These are phyloP conservation scores for Hibiscus tridactylites DNA, from an alignment of 345 rosid species.

Conservation along the genomic window DNA sequence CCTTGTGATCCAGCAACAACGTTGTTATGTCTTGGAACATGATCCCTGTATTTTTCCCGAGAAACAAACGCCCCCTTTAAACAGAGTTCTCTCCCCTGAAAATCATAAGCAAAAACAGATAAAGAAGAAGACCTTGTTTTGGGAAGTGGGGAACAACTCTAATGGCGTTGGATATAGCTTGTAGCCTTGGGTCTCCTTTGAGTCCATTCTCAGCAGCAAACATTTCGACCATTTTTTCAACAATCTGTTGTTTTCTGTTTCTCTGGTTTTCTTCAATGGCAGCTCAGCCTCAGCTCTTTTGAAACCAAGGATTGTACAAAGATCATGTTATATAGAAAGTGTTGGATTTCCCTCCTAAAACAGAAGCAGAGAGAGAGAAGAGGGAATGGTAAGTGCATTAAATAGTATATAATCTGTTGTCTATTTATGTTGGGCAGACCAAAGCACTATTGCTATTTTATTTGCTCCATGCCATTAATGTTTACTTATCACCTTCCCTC, in stretches of 20 bases:
- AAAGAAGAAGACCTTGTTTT: conserved; percentile 38
- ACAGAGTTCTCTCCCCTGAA: neutral
- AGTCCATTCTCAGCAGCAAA: conserved; percentile 76
- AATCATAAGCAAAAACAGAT: neutral
- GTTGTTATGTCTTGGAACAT: conserved; percentile 98
- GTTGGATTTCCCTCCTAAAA: conserved; percentile 15
- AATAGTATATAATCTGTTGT: conserved; percentile 30
- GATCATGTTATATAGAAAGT: neutral
- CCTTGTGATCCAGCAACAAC: conserved; percentile 74
- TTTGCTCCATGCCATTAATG: neutral
- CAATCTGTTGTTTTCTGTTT: neutral
- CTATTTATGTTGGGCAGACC: conserved; percentile 47
- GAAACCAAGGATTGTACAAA: neutral
- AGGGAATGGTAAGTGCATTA: conserved; percentile 25
- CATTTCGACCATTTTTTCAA: conserved; percentile 25
- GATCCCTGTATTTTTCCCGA: conserved; percentile 41
- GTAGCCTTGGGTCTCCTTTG: conserved; percentile 61
- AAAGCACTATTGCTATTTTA: conserved; percentile 18
- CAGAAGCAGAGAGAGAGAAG: neutral
- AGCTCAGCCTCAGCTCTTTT: neutral
- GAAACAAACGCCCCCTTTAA: neutral
- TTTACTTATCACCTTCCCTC: conserved; percentile 7
- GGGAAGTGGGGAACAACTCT: conserved; percentile 75
- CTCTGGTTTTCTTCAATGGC: neutral
- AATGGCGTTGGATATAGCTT: conserved; percentile 55